These are phyloP conservation scores for Solanum piurae DNA, from an alignment of 257 asterid genomes.

Conservation along the genomic window DNA sequence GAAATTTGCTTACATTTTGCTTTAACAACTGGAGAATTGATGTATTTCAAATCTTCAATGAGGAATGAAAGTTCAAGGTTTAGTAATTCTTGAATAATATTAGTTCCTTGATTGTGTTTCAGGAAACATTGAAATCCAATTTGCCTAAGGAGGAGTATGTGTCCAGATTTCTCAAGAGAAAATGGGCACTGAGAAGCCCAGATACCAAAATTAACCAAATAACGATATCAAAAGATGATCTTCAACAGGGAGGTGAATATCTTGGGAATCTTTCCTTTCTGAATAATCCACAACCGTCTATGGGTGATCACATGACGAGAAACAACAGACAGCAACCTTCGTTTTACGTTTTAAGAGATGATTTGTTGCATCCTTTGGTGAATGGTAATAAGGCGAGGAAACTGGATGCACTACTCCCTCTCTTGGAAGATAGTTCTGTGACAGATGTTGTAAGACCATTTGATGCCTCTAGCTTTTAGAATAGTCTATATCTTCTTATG, in stretches of 20 bases:
- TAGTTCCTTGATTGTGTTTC: neutral
- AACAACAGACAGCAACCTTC: constrained; percentile 21
- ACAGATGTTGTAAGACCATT: constrained; percentile 70
- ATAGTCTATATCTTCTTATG: neutral
- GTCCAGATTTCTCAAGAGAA: constrained; percentile 43
- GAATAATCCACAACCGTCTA: constrained; percentile 28
- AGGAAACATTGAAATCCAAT: constrained; percentile 24
- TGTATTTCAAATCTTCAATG: neutral
- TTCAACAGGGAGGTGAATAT: constrained; percentile 7
- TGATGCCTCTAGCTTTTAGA: neutral
- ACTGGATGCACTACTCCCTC: constrained; percentile 79
- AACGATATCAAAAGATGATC: constrained; percentile 16
- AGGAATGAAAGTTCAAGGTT: neutral
- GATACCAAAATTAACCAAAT: constrained; percentile 59
- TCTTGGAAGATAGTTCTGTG: constrained; percentile 51
- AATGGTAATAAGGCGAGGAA: constrained; percentile 94
- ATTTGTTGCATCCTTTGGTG: constrained; percentile 77
- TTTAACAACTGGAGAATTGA: neutral
- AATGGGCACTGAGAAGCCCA: constrained; percentile 70
- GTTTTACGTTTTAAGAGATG: constrained; percentile 84
- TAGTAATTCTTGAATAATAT: neutral
- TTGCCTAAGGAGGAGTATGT: constrained; percentile 25
- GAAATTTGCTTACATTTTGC: neutral
- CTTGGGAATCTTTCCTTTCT: constrained; percentile 21
- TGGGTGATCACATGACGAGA: constrained; percentile 26